Conservation (phyloP, 805 yeast genomes). For the Kluyveromyces lactis region DNA sequence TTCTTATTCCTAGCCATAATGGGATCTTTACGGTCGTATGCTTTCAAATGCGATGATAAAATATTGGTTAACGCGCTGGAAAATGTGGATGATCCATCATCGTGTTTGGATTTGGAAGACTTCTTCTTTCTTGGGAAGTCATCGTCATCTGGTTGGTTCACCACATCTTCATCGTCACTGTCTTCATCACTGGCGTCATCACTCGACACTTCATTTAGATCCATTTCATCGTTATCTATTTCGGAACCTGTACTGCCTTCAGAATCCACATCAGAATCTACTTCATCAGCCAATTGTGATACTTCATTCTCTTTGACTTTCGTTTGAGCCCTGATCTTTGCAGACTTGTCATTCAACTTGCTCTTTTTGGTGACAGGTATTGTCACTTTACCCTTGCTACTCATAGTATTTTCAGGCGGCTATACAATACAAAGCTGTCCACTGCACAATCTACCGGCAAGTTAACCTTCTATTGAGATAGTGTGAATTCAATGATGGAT, state of each 20-base stretch:
- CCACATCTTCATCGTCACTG: constrained; percentile 15
- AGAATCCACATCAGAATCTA: constrained; percentile 1
- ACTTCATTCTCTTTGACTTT: not conserved
- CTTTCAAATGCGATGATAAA: constrained; percentile 76
- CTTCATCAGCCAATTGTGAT: not conserved
- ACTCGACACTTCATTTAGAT: constrained; percentile 15
- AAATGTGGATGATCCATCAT: constrained; percentile 69
- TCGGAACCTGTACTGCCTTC: constrained; percentile 3
- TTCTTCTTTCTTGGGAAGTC: constrained; percentile 40
- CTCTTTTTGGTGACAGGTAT: not conserved
- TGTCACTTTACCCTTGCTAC: not conserved
- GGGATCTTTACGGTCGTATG: constrained; percentile 84
- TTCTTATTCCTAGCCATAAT: constrained; percentile 78
- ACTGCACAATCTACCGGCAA: no score
- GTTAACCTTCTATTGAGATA: no score
- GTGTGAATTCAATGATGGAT: no score
- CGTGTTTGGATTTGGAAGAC: constrained; percentile 48
- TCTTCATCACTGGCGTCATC: constrained; percentile 19
- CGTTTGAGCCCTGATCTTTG: not conserved
- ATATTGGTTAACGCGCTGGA: constrained; percentile 80
- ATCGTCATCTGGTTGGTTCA: constrained; percentile 28
- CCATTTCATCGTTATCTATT: constrained; percentile 11
- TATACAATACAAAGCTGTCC: no score
- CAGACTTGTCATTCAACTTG: constrained; percentile 2
- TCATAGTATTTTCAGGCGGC: not conserved